Conservation (phyloP, 768 basidiomycete species). For the Collybia sordida region DNA sequence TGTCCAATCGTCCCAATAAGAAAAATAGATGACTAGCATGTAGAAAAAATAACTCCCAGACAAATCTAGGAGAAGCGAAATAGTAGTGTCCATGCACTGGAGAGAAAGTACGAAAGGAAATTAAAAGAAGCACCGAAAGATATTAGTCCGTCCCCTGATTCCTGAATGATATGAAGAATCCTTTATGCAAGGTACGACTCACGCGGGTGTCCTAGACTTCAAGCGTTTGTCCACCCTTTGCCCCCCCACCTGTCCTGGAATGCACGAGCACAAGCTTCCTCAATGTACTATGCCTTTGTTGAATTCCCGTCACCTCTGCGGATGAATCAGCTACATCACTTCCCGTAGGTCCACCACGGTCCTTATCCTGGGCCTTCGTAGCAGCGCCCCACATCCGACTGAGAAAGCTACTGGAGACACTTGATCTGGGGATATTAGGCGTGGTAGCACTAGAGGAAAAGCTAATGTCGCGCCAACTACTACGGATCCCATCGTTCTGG, state of each 20-base stretch:
- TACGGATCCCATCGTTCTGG: conserved; percentile 6
- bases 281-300: conserved; percentile 23
- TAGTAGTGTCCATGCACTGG: conserved; percentile 11
- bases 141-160: neutral
- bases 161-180: neutral
- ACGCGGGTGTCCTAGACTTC: conserved; percentile 6
- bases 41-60: neutral
- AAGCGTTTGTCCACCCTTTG: conserved; percentile 2
- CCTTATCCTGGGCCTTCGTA: conserved; percentile 26
- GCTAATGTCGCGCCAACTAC: conserved; percentile 2
- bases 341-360: conserved; percentile 7
- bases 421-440: conserved; percentile 30
- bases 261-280: conserved; percentile 26
- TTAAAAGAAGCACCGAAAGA: conserved; percentile 11
- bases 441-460: conserved; percentile 37
- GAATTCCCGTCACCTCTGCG: conserved; percentile 15
- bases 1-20: conserved; percentile 2
- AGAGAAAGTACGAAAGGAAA: conserved; percentile 4
- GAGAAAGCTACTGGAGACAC: conserved; percentile 50
- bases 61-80: neutral
- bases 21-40: conserved; percentile 24
- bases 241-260: conserved; percentile 21
- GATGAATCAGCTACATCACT: conserved; percentile 10
- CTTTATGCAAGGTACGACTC: neutral
- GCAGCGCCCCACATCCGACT: conserved; percentile 78